Conservation (phyloP, 768 basidiomycete species). For the Astraeus odoratus region DNA sequence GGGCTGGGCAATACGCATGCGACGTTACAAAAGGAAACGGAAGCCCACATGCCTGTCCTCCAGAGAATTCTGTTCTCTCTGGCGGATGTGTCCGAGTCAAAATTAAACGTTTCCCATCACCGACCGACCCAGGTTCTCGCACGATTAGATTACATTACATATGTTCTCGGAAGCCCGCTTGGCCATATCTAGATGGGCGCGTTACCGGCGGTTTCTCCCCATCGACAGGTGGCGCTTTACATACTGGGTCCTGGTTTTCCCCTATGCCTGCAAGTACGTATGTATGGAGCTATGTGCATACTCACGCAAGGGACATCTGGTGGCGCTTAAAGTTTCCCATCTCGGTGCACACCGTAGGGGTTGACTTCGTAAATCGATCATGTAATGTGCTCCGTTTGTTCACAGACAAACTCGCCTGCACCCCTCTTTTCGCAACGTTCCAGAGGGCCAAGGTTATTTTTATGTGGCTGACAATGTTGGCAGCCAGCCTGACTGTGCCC, state of each 20-base stretch:
- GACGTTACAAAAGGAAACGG: conserved; percentile 20
- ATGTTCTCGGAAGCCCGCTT: neutral
- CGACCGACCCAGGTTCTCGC: conserved; percentile 1
- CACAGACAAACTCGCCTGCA: neutral
- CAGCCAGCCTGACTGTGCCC: neutral
- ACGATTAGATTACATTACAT: conserved; percentile 28
- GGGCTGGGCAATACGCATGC: conserved; percentile 11
- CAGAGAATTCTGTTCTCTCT: neutral
- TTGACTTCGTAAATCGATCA: too few relatives aligned
- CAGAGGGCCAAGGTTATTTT: neutral
- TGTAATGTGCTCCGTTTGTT: neutral
- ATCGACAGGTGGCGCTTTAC: conserved; percentile 3
- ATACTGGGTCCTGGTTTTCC: neutral
- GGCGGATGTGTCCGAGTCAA: conserved; percentile 19
- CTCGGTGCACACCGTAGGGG: too few relatives aligned
- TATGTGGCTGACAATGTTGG: neutral
- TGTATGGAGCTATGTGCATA: conserved; percentile 10
- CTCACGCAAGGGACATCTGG: conserved; percentile 25
- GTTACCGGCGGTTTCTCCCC: conserved; percentile 4
- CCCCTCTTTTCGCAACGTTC: neutral
- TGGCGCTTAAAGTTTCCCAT: conserved; percentile 20
- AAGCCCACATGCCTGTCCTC: conserved; percentile 18
- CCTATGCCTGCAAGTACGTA: neutral
- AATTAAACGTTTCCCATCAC: conserved; percentile 18
- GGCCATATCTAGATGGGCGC: neutral